phyloP scores from a whole-genome alignment of 495 filamentous ascomycete genomes.

The Penicillium paxilli region DNA sequence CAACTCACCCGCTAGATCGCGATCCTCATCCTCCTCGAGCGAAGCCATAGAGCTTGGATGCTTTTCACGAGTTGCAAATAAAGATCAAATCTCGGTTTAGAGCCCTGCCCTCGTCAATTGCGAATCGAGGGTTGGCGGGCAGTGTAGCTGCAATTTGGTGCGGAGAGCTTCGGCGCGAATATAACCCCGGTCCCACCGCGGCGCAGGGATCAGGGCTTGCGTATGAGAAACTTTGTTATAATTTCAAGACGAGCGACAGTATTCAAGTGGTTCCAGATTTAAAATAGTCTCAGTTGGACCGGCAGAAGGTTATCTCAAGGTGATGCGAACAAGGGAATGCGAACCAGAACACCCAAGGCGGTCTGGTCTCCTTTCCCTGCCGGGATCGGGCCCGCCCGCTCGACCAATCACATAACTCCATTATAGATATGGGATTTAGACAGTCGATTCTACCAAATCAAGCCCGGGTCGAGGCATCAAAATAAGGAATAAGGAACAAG shows the following conservation, averaged over 20 bases:
- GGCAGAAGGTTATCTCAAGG: background rate
- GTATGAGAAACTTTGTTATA: background rate
- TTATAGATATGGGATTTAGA: background rate
- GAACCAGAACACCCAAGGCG: background rate
- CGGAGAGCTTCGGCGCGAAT: constrained; percentile 1
- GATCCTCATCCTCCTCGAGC: constrained; percentile 54
- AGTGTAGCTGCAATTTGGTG: background rate
- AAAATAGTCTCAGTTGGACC: background rate
- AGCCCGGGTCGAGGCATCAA: too few relatives aligned
- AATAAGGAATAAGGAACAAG: too few relatives aligned
- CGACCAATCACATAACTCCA: constrained; percentile 8
- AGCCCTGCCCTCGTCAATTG: background rate
- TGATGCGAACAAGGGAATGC: background rate
- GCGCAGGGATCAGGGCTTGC: background rate
- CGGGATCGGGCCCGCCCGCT: background rate
- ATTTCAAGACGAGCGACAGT: background rate
- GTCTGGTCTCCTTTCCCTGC: constrained; percentile 4
- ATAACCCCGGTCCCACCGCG: background rate
- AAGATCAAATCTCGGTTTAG: background rate
- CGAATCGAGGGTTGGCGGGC: background rate
- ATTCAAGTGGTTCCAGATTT: background rate
- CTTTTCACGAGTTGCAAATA: background rate
- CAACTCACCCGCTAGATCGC: constrained; percentile 51
- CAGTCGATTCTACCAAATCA: too few relatives aligned
- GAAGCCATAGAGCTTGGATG: constrained; percentile 25